Evolutionary conservation across 345 rosid species (phyloP).

Genomic region (Populus alba): DNA sequence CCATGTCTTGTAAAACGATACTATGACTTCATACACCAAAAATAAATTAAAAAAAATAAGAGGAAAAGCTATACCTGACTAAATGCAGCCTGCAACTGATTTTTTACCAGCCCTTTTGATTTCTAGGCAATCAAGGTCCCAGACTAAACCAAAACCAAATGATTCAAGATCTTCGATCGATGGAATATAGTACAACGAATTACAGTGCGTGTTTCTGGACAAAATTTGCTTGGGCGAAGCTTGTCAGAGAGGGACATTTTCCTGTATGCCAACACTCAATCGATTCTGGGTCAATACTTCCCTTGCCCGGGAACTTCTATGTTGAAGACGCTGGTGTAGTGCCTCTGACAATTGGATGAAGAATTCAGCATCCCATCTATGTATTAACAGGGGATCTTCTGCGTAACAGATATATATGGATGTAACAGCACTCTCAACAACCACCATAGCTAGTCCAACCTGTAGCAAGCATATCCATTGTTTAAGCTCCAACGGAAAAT

Average conservation of each 20-base stretch:
- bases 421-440: constrained; percentile 90
- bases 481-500: neutral
- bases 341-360: constrained; percentile 44
- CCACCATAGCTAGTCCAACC: constrained; percentile 94
- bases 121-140: neutral
- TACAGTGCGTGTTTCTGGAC: neutral
- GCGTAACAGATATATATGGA: constrained; percentile 89
- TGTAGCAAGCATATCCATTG: constrained; percentile 16
- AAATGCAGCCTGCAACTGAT: neutral
- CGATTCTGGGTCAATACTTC: constrained; percentile 48
- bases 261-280: constrained; percentile 32
- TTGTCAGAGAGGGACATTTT: constrained; percentile 25
- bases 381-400: constrained; percentile 62
- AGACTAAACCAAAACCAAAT: constrained; percentile 3
- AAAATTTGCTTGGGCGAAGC: neutral
- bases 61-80: neutral
- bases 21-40: neutral
- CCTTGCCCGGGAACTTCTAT: constrained; percentile 67
- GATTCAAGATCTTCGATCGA: constrained; percentile 13
- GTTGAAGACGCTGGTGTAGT: constrained; percentile 80
- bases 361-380: constrained; percentile 27
- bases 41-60: neutral
- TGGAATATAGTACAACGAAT: constrained; percentile 3
- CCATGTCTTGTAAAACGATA: neutral
- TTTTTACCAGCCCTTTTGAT: neutral